Base-by-base conservation (phyloP, 441 rosid genomes). In the Syzygium syzygioides region DNA sequence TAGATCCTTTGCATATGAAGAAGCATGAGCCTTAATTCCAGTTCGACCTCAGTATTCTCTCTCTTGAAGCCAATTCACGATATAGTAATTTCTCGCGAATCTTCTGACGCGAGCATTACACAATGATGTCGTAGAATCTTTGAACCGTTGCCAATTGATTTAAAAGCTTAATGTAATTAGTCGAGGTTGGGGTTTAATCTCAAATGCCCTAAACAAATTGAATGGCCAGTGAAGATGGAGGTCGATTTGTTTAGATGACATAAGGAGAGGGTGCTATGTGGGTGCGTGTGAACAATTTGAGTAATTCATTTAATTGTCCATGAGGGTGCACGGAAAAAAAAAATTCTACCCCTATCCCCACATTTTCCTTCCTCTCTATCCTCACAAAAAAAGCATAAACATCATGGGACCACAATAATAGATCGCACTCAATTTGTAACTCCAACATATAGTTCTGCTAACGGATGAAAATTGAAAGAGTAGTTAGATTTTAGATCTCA, bases 111-210 rank as follows among this genome's bases (percentile, higher is more conserved):
- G 19, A 62, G 37, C 12, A 9, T 64, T 8, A 15, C 20, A n/a
- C 15, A n/a, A 64, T 7, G 20, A 37, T 8, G 2, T 8, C 10
- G 0, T 30, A 15, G 3, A 64, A n/a, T 64, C 34, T 14, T 30
- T n/a, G 0, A 4, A 64, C 15, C 41, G 7, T 0, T 0, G 23
- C 76, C 37, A 64, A 30, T 3, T 64, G 37, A 64, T 64, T 64
- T 3, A 4, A 64, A 64, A 64, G 76, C 1, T 30, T 30, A 30
- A 15, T 64, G 20, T 64, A 64, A 64, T 64, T 64, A 30, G 76
- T 64, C 0, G 41, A 64, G 76, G 76, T 64, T 0, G 37, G 20
- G 76, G 5, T 64, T n/a, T 7, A 8, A 30, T 30, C 30, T 64
- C 30, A 30, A 64, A 7, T 30, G 20, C 12, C 76, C 76, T 17